These are phyloP conservation scores for Amphibolis antarctica DNA, from an alignment of 106 monocot species.

Conservation along the genomic window DNA sequence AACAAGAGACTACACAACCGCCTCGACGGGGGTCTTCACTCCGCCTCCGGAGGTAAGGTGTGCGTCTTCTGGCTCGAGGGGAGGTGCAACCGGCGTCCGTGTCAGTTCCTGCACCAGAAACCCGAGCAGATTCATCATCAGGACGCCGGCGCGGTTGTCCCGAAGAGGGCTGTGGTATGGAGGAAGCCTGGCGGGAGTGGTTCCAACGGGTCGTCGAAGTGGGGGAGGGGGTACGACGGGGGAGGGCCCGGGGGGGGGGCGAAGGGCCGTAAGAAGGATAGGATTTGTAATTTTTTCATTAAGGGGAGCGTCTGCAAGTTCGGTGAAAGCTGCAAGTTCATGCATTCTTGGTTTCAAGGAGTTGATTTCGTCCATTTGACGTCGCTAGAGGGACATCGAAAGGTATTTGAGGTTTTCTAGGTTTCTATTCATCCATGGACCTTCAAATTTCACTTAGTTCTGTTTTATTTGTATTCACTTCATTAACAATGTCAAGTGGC, in stretches of 20 bases:
- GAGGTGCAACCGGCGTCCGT: constrained; percentile 14
- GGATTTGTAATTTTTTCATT: constrained; percentile 14
- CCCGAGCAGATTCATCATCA: not conserved
- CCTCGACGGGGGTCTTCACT: not conserved
- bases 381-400: constrained; percentile 63
- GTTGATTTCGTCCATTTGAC: constrained; percentile 52
- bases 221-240: constrained; percentile 11
- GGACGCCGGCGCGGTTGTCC: not conserved
- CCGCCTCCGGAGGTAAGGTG: constrained; percentile 4
- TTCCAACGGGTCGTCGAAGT: constrained; percentile 23
- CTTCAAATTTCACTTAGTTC: constrained; percentile 1
- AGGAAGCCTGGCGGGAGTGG: constrained; percentile 12
- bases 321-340: constrained; percentile 53
- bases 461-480: not conserved
- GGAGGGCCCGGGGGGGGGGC: not conserved
- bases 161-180: constrained; percentile 18
- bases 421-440: not conserved
- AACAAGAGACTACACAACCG: constrained; percentile 8
- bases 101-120: constrained; percentile 15
- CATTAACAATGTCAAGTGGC: not conserved
- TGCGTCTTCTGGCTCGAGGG: constrained; percentile 22
- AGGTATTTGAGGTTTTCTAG: constrained; percentile 24
- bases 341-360: constrained; percentile 50
- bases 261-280: not conserved
- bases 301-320: constrained; percentile 28